Evolutionary conservation across 495 filamentous ascomycete species (phyloP).

Genomic region (Durotheca rogersii): DNA sequence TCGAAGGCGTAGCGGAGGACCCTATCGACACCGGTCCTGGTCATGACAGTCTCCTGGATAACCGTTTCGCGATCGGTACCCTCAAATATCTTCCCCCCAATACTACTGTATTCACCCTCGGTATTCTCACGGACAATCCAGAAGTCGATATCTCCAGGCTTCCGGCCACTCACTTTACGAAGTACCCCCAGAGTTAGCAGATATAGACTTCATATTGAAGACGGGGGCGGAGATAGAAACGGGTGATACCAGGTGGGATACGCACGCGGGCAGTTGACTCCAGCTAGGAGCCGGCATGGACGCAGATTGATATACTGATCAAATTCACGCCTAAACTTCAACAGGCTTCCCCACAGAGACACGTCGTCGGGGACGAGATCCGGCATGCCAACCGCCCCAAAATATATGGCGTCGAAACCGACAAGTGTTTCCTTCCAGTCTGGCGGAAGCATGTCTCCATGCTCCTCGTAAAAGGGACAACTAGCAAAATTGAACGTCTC

Average conservation of each 20-base stretch:
- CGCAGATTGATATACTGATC: slow-evolving; percentile 81
- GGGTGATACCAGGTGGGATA: slow-evolving; percentile 44
- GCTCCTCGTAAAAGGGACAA: slow-evolving; percentile 33
- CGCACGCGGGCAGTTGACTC: slow-evolving; percentile 56
- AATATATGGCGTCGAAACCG: slow-evolving; percentile 37
- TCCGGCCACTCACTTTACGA: slow-evolving; percentile 52
- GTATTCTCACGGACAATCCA: slow-evolving; percentile 84
- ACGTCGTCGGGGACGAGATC: slow-evolving; percentile 36
- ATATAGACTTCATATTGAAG: not conserved
- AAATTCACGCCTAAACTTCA: slow-evolving; percentile 79
- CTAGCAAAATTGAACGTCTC: slow-evolving; percentile 37
- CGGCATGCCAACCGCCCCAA: slow-evolving; percentile 39
- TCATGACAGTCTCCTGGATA: slow-evolving; percentile 66
- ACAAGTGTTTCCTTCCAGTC: slow-evolving; percentile 34
- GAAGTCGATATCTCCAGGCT: slow-evolving; percentile 73
- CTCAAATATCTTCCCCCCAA: slow-evolving; percentile 42
- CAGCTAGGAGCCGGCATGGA: slow-evolving; percentile 77
- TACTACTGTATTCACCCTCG: slow-evolving; percentile 75
- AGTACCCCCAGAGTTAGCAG: not conserved
- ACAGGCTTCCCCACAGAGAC: slow-evolving; percentile 56
- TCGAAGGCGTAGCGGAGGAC: slow-evolving; percentile 73
- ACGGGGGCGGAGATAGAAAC: not conserved
- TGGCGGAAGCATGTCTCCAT: slow-evolving; percentile 35
- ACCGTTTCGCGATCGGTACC: slow-evolving; percentile 69
- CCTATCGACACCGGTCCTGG: slow-evolving; percentile 74